These are phyloP conservation scores for Phytophthora fragariaefolia DNA, from an alignment of 352 stramenopile genomes.

Conservation along the genomic window DNA sequence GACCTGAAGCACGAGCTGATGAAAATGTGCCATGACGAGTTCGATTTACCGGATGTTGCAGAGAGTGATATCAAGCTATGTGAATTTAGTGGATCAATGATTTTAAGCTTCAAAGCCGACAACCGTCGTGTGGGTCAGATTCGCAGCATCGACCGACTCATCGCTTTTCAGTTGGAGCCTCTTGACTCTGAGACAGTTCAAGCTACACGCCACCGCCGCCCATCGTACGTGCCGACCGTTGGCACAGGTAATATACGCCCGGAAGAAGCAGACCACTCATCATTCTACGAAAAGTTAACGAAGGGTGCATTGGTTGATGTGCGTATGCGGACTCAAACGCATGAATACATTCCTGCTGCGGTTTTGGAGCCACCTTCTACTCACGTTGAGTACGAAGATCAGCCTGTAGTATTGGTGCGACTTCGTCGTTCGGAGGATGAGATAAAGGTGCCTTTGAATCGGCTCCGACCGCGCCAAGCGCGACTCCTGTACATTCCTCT, in stretches of 20 bases:
- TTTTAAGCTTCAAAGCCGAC: conserved; percentile 89
- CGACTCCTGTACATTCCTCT: conserved; percentile 82
- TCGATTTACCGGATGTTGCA: conserved; percentile 62
- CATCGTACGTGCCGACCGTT: conserved; percentile 65
- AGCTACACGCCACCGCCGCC: conserved; percentile 76
- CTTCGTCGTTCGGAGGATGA: conserved; percentile 76
- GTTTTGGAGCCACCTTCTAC: conserved; percentile 52
- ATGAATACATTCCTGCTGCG: conserved; percentile 75
- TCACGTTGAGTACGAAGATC: conserved; percentile 51
- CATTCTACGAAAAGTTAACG: conserved; percentile 64
- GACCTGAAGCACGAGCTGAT: conserved; percentile 88
- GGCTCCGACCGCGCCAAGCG: conserved; percentile 72
- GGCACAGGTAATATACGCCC: conserved; percentile 31
- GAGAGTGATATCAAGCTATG: conserved; percentile 88
- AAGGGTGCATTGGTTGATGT: conserved; percentile 81
- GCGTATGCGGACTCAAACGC: conserved; percentile 65
- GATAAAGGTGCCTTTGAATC: conserved; percentile 70
- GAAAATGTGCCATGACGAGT: conserved; percentile 81
- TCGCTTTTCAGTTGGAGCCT: conserved; percentile 86
- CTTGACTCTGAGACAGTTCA: conserved; percentile 73
- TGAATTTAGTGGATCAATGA: conserved; percentile 88
- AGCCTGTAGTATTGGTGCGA: conserved; percentile 62
- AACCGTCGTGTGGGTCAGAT: conserved; percentile 86
- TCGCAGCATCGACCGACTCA: conserved; percentile 85
- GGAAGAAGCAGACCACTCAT: conserved; percentile 52